Percentiles rank a stretch among this genome's conserved stretches.
Conservation (phyloP, 768 basidiomycete species). For the Serendipita sp. region DNA sequence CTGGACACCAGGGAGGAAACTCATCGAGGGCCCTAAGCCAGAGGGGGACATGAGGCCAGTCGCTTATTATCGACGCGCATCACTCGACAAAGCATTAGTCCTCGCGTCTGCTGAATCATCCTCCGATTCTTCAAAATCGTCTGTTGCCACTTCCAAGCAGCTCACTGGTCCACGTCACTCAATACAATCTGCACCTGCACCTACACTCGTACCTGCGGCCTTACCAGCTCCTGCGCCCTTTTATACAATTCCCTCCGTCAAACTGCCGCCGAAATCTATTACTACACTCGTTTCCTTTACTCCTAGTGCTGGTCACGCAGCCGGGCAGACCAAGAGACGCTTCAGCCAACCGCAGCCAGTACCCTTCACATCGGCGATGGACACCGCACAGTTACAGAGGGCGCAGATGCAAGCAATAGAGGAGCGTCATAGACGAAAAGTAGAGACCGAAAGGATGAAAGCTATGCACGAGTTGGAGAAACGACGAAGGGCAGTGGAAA, state of each 20-base stretch:
- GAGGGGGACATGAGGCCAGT: background rate
- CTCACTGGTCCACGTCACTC: background rate
- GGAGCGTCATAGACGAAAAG: background rate
- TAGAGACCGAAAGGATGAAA: background rate
- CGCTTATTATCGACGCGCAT: background rate
- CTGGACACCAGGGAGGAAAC: constrained; percentile 1
- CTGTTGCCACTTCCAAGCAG: background rate
- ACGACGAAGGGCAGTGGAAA: constrained; percentile 20
- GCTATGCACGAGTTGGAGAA: constrained; percentile 7
- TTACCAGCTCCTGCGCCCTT: too few species aligned
- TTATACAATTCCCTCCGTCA: too few species aligned
- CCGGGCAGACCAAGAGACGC: background rate
- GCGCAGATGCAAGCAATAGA: background rate
- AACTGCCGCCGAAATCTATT: too few species aligned
- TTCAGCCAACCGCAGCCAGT: background rate
- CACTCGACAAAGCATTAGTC: background rate
- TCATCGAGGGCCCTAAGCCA: constrained; percentile 1
- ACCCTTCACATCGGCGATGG: background rate
- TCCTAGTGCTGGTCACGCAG: too few species aligned
- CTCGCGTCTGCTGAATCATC: background rate
- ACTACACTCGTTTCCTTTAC: too few species aligned
- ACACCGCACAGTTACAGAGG: background rate
- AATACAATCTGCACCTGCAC: background rate
- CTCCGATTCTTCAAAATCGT: background rate
- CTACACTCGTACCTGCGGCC: background rate